Conservation (phyloP, 345 rosid species). For the Aethionema arabicum region DNA sequence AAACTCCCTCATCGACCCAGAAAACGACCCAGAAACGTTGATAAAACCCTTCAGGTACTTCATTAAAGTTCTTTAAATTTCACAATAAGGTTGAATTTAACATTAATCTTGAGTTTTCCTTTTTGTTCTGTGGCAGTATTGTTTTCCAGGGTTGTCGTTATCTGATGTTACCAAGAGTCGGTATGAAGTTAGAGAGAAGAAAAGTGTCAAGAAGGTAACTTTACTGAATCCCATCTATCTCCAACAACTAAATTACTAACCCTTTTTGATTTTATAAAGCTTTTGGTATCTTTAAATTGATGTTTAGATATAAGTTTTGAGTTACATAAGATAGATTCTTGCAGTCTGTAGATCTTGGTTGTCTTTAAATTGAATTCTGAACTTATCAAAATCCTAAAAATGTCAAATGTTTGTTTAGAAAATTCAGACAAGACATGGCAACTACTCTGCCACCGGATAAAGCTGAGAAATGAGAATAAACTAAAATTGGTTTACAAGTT, state of each 20-base stretch:
- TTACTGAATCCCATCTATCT: constrained; percentile 3
- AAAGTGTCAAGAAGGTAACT: constrained; percentile 58
- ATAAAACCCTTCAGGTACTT: constrained; percentile 54
- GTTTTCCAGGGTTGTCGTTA: constrained; percentile 69
- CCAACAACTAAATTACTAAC: too few species aligned
- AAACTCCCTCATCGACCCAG: constrained; percentile 63
- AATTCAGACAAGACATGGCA: constrained; percentile 23
- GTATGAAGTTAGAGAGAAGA: constrained; percentile 71
- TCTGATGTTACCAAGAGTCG: constrained; percentile 55
- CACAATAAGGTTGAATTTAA: too few species aligned
- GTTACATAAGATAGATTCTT: constrained; percentile 1
- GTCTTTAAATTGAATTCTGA: constrained; percentile 6
- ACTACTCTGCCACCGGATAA: background rate
- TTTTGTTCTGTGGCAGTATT: constrained; percentile 47
- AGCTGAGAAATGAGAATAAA: constrained; percentile 3
- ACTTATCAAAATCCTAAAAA: background rate
- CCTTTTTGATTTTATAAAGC: too few species aligned
- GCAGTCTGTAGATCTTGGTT: constrained; percentile 1
- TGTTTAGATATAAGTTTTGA: too few species aligned
- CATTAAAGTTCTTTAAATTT: background rate
- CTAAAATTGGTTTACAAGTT: background rate
- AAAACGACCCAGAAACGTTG: constrained; percentile 59
- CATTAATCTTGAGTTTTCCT: background rate
- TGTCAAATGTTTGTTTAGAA: background rate
- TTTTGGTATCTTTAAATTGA: too few species aligned